Conservation (phyloP, 306 rosid genomes). For the Quercus cerris region DNA sequence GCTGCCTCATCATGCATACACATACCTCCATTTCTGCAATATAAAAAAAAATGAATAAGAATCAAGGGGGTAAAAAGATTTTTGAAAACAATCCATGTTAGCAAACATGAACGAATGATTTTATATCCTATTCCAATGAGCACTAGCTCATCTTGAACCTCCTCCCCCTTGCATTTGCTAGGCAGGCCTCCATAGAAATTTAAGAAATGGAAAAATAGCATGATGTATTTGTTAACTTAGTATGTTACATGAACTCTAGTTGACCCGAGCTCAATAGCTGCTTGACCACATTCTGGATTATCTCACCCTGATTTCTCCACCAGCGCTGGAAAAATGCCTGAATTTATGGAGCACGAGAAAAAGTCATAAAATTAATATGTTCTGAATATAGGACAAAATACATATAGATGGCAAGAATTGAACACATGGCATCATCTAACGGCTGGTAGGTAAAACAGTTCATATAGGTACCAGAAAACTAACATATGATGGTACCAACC, state of each 20-base stretch:
- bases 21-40: slow-evolving; percentile 82
- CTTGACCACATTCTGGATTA: slow-evolving; percentile 44
- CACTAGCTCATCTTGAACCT: too few species aligned
- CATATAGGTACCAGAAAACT: neutral
- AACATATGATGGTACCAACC: neutral
- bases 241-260: slow-evolving; percentile 69
- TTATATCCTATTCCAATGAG: neutral
- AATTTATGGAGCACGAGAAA: neutral
- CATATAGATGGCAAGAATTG: neutral
- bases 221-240: neutral
- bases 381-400: neutral
- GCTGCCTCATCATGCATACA: slow-evolving; percentile 96
- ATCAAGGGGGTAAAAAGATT: neutral
- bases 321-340: slow-evolving; percentile 87
- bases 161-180: too few species aligned
- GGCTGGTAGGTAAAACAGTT: neutral
- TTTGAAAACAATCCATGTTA: slow-evolving; percentile 18
- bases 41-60: slow-evolving; percentile 17
- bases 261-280: slow-evolving; percentile 67
- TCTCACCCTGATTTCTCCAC: slow-evolving; percentile 73
- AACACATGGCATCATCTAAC: neutral
- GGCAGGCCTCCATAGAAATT: neutral
- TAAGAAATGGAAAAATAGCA: neutral
- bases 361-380: neutral
- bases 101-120: neutral